Evolutionary conservation across 768 basidiomycete genomes (phyloP), one percentile per base, ranked within the genome.

Genomic region (Russula ochroleuca): DNA sequence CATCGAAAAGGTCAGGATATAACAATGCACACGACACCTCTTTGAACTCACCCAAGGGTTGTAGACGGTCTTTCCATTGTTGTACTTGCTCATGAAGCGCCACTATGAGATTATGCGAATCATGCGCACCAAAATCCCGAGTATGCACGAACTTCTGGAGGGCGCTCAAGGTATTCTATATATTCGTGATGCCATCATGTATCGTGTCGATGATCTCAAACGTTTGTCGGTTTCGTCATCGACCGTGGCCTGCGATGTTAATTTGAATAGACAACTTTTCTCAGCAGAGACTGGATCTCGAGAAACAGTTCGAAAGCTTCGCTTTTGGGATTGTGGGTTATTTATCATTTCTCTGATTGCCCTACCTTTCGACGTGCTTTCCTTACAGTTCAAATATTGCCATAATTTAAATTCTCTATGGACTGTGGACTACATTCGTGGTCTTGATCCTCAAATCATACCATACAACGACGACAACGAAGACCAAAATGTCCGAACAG

Each of bases 1-100:
- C 13, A 65, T 73, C 9, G 74, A 75, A 57, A 71, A 69, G 68
- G 74, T 73, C 47, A 41, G 62, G 5, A 19, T 37, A 19, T 10
- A 23, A 10, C 1, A 23, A 23, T 33, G 6, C 31, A 2, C 35
- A 37, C n/a, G 14, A 6, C 14, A 35, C 33, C 0, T 2, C 5
- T 25, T 28, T 33, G 6, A 1, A 43, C 33, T 69, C 7, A n/a
- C 25, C 6, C 21, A 14, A 19, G 8, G 11, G 33, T 15, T 35
- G 15, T 23, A 68, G 67, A 45, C 40, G 7, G 48, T 62, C 23
- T 59, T 70, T 49, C 67, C 61, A 2, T 23, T 70, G 19, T 3
- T 67, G 5, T 66, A 63, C 28, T 54, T 70, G 21, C 31, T 70
- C 5, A 25, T 69, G 23, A 63, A 57, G 52, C 59, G 57, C 5